Base-by-base conservation (phyloP, 192 early-diverging fungal genomes). In the Borealophlyctis nickersoniae region DNA sequence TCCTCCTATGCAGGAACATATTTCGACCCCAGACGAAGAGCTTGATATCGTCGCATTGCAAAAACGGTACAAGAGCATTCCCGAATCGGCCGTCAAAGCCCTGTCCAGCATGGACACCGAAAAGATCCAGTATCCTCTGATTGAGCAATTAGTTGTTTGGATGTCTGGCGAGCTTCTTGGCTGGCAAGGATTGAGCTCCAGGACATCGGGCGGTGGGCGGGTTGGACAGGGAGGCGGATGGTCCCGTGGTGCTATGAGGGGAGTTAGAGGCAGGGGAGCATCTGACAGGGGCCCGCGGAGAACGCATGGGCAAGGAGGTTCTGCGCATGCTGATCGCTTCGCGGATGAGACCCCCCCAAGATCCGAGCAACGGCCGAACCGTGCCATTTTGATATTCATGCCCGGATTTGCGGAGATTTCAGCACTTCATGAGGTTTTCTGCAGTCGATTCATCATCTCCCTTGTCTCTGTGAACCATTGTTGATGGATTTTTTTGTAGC, bases 321-420 rank as follows among this genome's bases (percentile, higher is more conserved):
- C 5, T 4, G 60, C n/a, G 5, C 3, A 52, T 4, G 29, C 39
- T 50, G 36, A 59, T n/a, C 19, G 29, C 9, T 35, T 32, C 5
- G 23, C 7, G 7, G 52, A 31, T 19, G 7, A 14, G 7, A 19
- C 34, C 19, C 57, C 27, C 24, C 26, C 60, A 48, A 26, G 45
- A 61, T 48, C 19, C 9, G 32, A 61, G 26, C 63, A 67, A 66
- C 49, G 32, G 9, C 32, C 52, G 2, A 67, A 72, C 48, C 61
- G 70, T 0, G 61, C 62, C 16, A 70, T 77, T 28, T 53, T 78
- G 58, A 73, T 78, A 27, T 78, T 78, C 58, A 24, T 78, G 36
- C 75, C 77, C 39, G 77, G 77, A 28, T 71, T 83, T 77, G 70
- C 75, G 16, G 89, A 90, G 58, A 91, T 91, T 35, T 76, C 39